These are phyloP conservation scores for Mycena crocata DNA, from an alignment of 768 basidiomycete species.

Conservation along the genomic window DNA sequence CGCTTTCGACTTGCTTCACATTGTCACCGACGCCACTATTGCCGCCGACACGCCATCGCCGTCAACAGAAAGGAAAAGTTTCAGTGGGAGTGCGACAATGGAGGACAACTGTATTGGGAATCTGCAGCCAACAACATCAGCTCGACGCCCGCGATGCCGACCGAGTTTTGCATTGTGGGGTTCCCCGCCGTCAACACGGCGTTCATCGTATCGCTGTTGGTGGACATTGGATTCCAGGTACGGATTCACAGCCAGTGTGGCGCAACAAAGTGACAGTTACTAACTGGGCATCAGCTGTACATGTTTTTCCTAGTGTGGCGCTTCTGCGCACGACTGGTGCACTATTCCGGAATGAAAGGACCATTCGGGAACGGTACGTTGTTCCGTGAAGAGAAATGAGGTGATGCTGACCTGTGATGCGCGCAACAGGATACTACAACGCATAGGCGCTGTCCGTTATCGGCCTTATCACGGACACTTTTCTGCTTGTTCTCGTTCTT, in stretches of 20 bases:
- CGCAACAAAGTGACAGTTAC: slow-evolving; percentile 31
- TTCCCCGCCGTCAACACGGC: slow-evolving; percentile 70
- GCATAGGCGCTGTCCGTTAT: slow-evolving; percentile 48
- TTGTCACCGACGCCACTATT: too few species aligned
- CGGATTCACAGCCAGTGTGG: slow-evolving; percentile 35
- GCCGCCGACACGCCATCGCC: too few species aligned
- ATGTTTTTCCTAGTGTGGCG: slow-evolving; percentile 84
- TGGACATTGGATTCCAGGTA: slow-evolving; percentile 78
- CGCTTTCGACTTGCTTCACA: too few species aligned
- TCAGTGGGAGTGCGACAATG: slow-evolving; percentile 78
- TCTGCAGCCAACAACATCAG: slow-evolving; percentile 55
- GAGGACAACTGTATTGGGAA: slow-evolving; percentile 70
- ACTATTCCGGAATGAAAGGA: slow-evolving; percentile 74
- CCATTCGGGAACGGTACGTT: slow-evolving; percentile 70
- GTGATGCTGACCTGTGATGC: slow-evolving; percentile 37
- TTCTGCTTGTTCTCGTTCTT: slow-evolving; percentile 32
- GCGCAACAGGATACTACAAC: slow-evolving; percentile 62
- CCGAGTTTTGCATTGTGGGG: slow-evolving; percentile 68
- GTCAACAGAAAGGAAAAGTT: slow-evolving; percentile 71
- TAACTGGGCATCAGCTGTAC: slow-evolving; percentile 64
- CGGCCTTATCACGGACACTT: slow-evolving; percentile 37
- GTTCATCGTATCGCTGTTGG: slow-evolving; percentile 72
- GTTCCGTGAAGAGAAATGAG: slow-evolving; percentile 28
- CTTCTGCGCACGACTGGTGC: slow-evolving; percentile 75
- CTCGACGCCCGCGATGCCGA: slow-evolving; percentile 59